Base-by-base conservation (phyloP, 495 filamentous ascomycete species). In the Ramalina intermedia region DNA sequence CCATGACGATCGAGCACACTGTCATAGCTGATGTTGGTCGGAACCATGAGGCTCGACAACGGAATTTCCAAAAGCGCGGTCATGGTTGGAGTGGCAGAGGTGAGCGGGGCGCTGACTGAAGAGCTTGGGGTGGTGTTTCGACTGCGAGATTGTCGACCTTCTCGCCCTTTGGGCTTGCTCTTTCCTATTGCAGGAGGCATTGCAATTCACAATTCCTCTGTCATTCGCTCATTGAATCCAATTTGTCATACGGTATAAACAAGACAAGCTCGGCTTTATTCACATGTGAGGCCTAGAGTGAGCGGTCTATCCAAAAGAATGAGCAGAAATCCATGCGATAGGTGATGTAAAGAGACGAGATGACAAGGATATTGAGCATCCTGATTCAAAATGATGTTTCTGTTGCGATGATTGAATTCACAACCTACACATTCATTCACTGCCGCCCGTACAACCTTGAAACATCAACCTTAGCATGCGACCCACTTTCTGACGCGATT, bases 51-150 rank as follows among this genome's bases (percentile, higher is more conserved):
- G 43, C 81, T 80, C 29, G 81, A 72, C 23, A 78, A 73, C 52
- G 80, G 74, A 50, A 79, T 81, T 43, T 82, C 75, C 53, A 79
- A 61, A 50, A 73, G 74, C 50, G 62, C 72, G 27, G 71, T 66
- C 20, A 80, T 71, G 46, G 74, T 62, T 20, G 75, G 70, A 12
- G 69, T 68, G 46, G 74, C 64, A 8, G 64, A 60, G 40, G 61
- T 69, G 44, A 66, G 59, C 21, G 73, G 64, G 37, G 71, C 68
- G 54, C 70, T 76, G 52, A 69, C 62, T 17, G 59, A 65, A 37
- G 82, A 83, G 52, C 69, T 81, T 36, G 87, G 87, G 3, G 87
- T 94, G 11, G 85, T 88, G 64, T 91, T 90, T 56, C 87, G 82
- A 59, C 85, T 90, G 48, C 81, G 80, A 57, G 85, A 85, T 51